A percentile compares a stretch with the other conserved stretches of the same genome.
Evolutionary conservation across 306 rosid species (phyloP).

Genomic region (Fragaria vesca): DNA sequence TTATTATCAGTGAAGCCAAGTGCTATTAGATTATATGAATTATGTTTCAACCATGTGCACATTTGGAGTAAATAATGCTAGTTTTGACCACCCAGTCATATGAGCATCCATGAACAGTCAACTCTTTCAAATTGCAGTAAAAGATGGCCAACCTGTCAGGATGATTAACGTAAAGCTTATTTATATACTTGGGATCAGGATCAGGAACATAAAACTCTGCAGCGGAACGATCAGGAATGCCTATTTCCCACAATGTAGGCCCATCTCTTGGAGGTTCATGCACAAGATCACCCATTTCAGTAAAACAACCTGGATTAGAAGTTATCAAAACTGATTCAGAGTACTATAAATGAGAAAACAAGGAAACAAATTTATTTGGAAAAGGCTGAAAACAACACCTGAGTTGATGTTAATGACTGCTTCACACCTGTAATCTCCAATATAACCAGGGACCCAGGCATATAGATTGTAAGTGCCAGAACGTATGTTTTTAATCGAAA

Average conservation of each 20-base stretch:
- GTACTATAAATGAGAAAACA: neutral
- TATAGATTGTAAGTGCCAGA: conserved; percentile 71
- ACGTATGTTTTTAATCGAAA: conserved; percentile 52
- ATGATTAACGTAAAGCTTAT: conserved; percentile 71
- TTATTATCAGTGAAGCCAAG: neutral
- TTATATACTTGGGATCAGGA: conserved; percentile 69
- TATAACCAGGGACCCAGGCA: conserved; percentile 92
- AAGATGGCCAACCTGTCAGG: conserved; percentile 64
- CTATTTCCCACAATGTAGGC: conserved; percentile 96
- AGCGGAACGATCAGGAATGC: conserved; percentile 86
- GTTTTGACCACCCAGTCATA: neutral
- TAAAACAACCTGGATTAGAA: conserved; percentile 49
- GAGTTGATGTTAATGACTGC: conserved; percentile 46
- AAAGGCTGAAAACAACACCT: conserved; percentile 41
- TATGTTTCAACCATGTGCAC: neutral
- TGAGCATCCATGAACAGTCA: neutral
- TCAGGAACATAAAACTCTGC: conserved; percentile 90
- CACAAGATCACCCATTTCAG: conserved; percentile 60
- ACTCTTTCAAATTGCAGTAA: neutral
- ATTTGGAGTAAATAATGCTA: neutral
- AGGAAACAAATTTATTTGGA: neutral
- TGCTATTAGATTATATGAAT: neutral
- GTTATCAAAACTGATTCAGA: conserved; percentile 3
- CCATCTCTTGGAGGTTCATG: conserved; percentile 88
- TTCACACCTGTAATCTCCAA: conserved; percentile 75